A percentile compares a stretch with the other conserved stretches of the same genome.
Conservation (phyloP, 2,329 filamentous ascomycete species). For the Thermothelomyces thermophilus region DNA sequence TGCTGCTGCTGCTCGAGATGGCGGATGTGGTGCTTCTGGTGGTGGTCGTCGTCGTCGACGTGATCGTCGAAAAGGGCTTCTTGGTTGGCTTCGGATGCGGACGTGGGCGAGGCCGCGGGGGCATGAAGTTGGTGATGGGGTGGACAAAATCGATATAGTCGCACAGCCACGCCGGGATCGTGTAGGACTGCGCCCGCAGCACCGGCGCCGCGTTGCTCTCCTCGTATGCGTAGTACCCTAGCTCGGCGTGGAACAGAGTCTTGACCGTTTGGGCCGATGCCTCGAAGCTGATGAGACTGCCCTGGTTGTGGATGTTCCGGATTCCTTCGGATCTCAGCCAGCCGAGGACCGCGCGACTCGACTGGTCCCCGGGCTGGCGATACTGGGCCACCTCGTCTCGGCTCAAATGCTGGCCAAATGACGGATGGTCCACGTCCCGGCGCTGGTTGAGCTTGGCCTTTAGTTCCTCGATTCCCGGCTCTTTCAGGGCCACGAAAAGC, state of each 20-base stretch:
- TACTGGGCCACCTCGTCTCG: conserved; percentile 32
- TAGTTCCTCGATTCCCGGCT: conserved; percentile 28
- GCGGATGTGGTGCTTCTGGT: background rate
- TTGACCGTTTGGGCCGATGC: conserved; percentile 36
- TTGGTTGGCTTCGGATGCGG: background rate
- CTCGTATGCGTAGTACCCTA: conserved; percentile 38
- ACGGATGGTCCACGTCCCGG: conserved; percentile 20
- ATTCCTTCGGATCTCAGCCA: conserved; percentile 40
- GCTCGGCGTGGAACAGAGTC: conserved; percentile 35
- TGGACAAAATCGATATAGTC: conserved; percentile 40
- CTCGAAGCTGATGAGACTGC: conserved; percentile 39
- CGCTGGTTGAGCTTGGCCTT: conserved; percentile 25
- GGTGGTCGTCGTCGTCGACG: background rate
- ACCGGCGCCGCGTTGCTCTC: conserved; percentile 29
- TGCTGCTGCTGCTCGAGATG: conserved; percentile 9
- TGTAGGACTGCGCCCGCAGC: conserved; percentile 40
- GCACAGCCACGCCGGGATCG: conserved; percentile 35
- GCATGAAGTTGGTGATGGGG: conserved; percentile 45
- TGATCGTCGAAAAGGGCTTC: background rate
- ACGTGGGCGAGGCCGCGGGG: conserved; percentile 24
- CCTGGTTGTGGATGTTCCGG: conserved; percentile 28
- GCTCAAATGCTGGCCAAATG: conserved; percentile 31
- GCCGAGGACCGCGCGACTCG: conserved; percentile 32
- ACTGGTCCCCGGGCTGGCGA: conserved; percentile 30
- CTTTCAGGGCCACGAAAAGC: conserved; percentile 28